Conservation (phyloP, 2,329 filamentous ascomycete genomes). For the Talaromyces albobiverticillius region DNA sequence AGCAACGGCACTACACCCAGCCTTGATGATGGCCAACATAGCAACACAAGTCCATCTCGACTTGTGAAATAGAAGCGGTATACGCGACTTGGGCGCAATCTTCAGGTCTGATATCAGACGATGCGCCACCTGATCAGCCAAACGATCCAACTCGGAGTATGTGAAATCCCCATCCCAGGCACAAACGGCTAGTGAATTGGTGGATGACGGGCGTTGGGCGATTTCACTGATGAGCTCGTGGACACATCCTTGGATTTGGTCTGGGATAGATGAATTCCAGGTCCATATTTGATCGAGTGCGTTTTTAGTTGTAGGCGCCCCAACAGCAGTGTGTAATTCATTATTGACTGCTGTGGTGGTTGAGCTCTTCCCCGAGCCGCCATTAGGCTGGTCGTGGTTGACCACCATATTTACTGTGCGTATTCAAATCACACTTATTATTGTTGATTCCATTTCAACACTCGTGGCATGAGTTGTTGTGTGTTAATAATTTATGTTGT, state of each 20-base stretch:
- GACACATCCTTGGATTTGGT: slow-evolving; percentile 1
- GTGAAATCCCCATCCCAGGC: slow-evolving; percentile 17
- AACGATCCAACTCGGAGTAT: slow-evolving; percentile 6
- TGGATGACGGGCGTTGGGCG: not conserved
- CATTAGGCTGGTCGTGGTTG: not conserved
- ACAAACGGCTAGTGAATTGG: slow-evolving; percentile 6
- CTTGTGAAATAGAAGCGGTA: slow-evolving; percentile 7
- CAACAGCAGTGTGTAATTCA: not conserved
- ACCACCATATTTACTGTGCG: not conserved
- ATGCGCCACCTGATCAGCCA: not conserved
- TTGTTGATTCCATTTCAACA: not conserved
- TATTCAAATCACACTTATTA: not conserved
- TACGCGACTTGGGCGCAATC: not conserved
- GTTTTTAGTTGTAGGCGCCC: not conserved
- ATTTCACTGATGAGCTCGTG: slow-evolving; percentile 10
- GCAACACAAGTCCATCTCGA: slow-evolving; percentile 7
- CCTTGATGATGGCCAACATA: slow-evolving; percentile 9
- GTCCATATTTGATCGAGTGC: slow-evolving; percentile 8
- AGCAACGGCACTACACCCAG: slow-evolving; percentile 4
- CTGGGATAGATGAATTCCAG: not conserved
- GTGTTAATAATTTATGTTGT: too few species aligned
- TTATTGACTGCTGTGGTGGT: not conserved
- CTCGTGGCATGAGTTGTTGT: not conserved
- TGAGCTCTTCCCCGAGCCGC: not conserved
- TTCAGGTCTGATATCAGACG: not conserved